Percentiles rank a stretch among this genome's conserved stretches.
These are phyloP conservation scores for Peniophora sp. DNA, from an alignment of 1,284 basidiomycete species.

Conservation along the genomic window DNA sequence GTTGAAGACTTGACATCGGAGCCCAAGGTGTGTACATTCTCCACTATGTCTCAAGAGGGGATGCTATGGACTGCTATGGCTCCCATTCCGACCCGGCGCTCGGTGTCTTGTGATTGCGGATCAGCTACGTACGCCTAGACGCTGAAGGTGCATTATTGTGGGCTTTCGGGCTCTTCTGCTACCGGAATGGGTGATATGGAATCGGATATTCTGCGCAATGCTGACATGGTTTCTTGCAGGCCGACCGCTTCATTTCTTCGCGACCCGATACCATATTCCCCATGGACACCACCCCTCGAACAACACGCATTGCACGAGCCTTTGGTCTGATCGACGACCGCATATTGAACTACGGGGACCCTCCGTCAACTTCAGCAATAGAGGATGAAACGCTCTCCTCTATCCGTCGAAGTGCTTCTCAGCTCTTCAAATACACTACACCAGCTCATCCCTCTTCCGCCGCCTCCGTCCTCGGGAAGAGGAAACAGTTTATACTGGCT, in stretches of 20 bases:
- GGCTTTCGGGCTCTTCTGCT: too few relatives aligned
- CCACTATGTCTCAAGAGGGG: constrained; percentile 12
- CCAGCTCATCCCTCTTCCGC: constrained; percentile 30
- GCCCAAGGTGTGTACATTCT: neutral
- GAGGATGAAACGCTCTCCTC: constrained; percentile 23
- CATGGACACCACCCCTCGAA: constrained; percentile 37
- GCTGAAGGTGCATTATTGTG: too few relatives aligned
- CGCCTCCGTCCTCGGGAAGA: constrained; percentile 31
- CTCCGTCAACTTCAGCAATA: constrained; percentile 14
- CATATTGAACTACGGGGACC: constrained; percentile 30
- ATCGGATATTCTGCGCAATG: constrained; percentile 13
- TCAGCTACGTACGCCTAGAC: too few relatives aligned
- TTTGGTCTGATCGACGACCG: constrained; percentile 40
- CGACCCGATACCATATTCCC: constrained; percentile 30
- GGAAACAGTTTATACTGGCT: constrained; percentile 39
- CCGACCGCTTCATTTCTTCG: constrained; percentile 38
- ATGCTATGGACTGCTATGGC: too few relatives aligned
- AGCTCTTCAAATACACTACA: constrained; percentile 28
- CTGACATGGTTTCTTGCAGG: constrained; percentile 18
- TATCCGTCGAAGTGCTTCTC: constrained; percentile 29
- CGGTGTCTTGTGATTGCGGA: too few relatives aligned
- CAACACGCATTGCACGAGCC: constrained; percentile 37
- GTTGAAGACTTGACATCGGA: neutral
- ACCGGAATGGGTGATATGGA: too few relatives aligned
- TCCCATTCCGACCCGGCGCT: too few relatives aligned